Evolutionary conservation across 306 rosid species (phyloP), one percentile per base, ranked within the genome.

Genomic region (Cotoneaster glaucophyllus): DNA sequence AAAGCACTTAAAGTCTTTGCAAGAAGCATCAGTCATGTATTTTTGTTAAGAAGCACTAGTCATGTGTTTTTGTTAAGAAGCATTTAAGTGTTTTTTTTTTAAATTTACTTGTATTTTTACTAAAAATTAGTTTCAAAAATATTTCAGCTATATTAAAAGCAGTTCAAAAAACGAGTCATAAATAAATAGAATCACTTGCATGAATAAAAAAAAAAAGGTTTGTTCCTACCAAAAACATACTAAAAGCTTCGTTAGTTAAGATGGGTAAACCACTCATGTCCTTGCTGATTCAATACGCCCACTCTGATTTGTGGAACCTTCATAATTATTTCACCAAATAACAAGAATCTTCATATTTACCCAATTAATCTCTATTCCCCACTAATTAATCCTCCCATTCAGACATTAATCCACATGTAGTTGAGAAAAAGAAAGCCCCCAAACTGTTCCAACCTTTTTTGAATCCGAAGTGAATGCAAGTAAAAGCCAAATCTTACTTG

Each of bases 401-500:
- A 15, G 24, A 29, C 67, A 29, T 63, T 39, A 56, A 48, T 81
- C 64, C 76, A 61, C 48, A 5, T 67, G 77, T 45, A 56, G 62
- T 67, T 74, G 58, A 61, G 28, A 53, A 67, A 76, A 71, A 71
- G 31, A 26, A 69, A 10, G 72, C 14, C 32, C 48, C 39, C 13
- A 56, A 58, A 59, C 54, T 29, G 22, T 76, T 76, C 73, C 73
- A 73, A 58, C 81, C 17, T 22, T 84, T 82, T 74, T 73, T 87
- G 22, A 26, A 13, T 7, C 3, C 85, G 56, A 56, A 72, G 72
- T 39, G 22, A 86, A 67, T 57, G 75, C 73, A 73, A 54, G 78
- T 53, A 68, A 88, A 87, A 83, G 88, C 71, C 78, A 78, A 80
- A 67, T 70, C 69, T 52, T 79, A 67, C 24, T 83, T 15, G 52